phyloP scores from a whole-genome alignment of 2,329 filamentous ascomycete species.

The Ceratocystis albifundus region DNA sequence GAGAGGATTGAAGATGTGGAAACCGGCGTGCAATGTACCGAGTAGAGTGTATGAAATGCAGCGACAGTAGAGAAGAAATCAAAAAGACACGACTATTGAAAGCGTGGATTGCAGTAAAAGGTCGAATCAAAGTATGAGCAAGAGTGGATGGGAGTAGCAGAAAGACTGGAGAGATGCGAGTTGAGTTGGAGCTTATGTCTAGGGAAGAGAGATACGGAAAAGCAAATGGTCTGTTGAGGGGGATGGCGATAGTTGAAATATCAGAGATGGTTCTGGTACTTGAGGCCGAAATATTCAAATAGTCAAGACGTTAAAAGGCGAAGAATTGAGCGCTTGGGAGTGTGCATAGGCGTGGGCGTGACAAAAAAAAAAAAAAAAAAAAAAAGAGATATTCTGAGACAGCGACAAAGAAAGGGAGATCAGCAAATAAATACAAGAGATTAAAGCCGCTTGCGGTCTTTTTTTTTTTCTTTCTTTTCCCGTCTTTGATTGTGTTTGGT shows the following conservation, averaged over 20 bases:
- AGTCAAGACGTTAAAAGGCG: background rate
- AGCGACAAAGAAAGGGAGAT: conserved; percentile 6
- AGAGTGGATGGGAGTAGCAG: background rate
- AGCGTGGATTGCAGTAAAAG: background rate
- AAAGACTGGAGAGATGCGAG: background rate
- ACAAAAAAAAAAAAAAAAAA: too few species aligned
- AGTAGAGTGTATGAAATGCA: background rate
- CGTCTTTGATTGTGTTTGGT: background rate
- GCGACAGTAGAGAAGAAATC: background rate
- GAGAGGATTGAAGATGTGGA: background rate
- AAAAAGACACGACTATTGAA: conserved; percentile 13
- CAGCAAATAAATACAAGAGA: background rate
- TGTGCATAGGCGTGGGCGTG: background rate
- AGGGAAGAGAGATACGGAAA: conserved; percentile 10
- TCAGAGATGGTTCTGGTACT: conserved; percentile 5
- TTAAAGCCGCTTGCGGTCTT: conserved; percentile 13
- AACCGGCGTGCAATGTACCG: conserved; percentile 1
- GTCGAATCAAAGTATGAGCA: background rate
- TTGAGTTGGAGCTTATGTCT: background rate
- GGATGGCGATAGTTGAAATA: conserved; percentile 22
- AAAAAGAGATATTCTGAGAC: conserved; percentile 9
- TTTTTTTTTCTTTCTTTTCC: background rate
- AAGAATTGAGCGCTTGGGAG: background rate
- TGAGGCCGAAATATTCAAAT: background rate
- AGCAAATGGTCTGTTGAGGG: conserved; percentile 6